phyloP scores from a whole-genome alignment of 1,139 yeast species.

The Zygoascus sp. region DNA sequence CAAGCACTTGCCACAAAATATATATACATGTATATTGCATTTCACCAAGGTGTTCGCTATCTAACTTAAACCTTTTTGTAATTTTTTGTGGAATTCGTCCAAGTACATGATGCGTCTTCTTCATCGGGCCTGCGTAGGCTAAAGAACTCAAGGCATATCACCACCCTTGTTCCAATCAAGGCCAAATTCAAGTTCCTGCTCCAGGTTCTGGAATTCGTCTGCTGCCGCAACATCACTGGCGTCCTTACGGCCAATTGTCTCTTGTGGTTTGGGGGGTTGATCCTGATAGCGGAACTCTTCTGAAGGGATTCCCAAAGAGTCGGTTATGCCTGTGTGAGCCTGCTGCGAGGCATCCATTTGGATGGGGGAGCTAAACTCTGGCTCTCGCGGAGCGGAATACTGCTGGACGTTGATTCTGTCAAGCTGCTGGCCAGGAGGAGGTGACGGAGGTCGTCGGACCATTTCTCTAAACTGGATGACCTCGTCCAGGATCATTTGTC shows the following conservation, averaged over 20 bases:
- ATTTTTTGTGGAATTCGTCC: no score
- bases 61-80: no score
- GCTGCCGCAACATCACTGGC: constrained; percentile 11
- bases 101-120: no score
- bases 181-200: constrained; percentile 57
- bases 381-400: constrained; percentile 6
- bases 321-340: constrained; percentile 12
- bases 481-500: constrained; percentile 73
- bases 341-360: constrained; percentile 13
- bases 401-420: constrained; percentile 12
- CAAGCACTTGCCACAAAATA: no score
- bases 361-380: constrained; percentile 17
- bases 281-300: constrained; percentile 40
- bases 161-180: constrained; percentile 40
- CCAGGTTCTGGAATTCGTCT: constrained; percentile 38
- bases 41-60: no score
- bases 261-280: constrained; percentile 44
- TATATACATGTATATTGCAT: no score
- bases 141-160: not conserved
- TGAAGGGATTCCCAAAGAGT: constrained; percentile 32
- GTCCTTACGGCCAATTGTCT: constrained; percentile 26
- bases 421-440: constrained; percentile 26
- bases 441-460: constrained; percentile 65
- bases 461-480: constrained; percentile 74
- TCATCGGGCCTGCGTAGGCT: no score